Evolutionary conservation across 2,329 filamentous ascomycete genomes (phyloP).

Genomic region (Talaromyces sp.): DNA sequence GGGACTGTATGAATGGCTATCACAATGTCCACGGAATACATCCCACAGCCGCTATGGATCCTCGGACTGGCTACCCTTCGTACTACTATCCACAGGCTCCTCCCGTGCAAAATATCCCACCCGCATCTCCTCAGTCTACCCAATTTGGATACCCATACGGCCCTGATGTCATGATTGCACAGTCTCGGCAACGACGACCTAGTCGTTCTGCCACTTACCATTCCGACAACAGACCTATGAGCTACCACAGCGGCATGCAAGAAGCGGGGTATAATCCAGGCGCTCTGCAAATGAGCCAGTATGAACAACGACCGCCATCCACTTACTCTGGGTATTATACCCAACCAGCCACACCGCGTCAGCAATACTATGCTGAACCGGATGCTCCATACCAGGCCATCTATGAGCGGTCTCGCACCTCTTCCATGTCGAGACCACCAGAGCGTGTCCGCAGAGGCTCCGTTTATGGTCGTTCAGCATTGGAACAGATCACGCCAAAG

Average conservation of each 20-base stretch:
- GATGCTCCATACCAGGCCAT: conserved; percentile 25
- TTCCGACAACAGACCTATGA: conserved; percentile 31
- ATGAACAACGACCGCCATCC: conserved; percentile 38
- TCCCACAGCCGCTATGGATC: conserved; percentile 30
- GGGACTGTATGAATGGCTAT: conserved; percentile 33
- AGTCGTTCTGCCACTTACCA: conserved; percentile 38
- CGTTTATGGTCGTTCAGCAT: conserved; percentile 33
- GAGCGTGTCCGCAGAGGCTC: conserved; percentile 35
- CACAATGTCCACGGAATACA: conserved; percentile 28
- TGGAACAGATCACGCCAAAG: conserved; percentile 32
- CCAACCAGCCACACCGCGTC: conserved; percentile 27
- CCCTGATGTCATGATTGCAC: conserved; percentile 33
- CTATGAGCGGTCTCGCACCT: conserved; percentile 32
- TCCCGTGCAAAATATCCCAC: conserved; percentile 28
- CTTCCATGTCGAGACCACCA: conserved; percentile 34
- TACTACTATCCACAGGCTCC: conserved; percentile 29
- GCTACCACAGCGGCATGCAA: conserved; percentile 36
- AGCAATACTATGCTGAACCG: conserved; percentile 28
- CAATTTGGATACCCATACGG: conserved; percentile 29
- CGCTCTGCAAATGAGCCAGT: conserved; percentile 28
- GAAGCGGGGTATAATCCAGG: conserved; percentile 31
- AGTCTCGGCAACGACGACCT: conserved; percentile 27
- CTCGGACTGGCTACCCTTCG: conserved; percentile 28
- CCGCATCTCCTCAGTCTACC: conserved; percentile 27
- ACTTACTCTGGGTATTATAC: conserved; percentile 39